Evolutionary conservation across 345 rosid species (phyloP), one percentile per base, ranked within the genome.

Genomic region (Streptanthus diversifolius): DNA sequence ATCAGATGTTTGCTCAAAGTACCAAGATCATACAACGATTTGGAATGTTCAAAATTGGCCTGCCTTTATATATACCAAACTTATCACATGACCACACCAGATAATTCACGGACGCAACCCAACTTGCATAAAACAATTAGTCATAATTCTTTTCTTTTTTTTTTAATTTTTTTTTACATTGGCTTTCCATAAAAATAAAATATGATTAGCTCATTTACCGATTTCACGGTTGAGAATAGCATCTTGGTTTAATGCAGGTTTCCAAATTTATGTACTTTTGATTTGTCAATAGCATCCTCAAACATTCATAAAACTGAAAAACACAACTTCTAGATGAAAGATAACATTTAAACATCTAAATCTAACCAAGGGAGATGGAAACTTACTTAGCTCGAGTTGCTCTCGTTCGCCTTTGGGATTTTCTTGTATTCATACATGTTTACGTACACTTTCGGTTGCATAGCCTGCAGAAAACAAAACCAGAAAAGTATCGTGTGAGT

Each of bases 21-120:
- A 15, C 18, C 32, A 54, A n/a, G 30, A 57, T 18, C 45, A 19
- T 58, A 59, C 45, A 12, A 58, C 15, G 30, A 3, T 13, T 22
- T 37, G 19, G 39, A 60, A 37, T 14, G 1, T 60, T 60, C 48
- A 60, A 59, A 59, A 37, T 10, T 21, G 64, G 30, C 10, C 32
- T 17, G n/a, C 43, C 48, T 36, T 21, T 59, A 58, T 21, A 58
- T 21, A 22, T 14, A 40, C 49, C 35, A 39, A 39, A 22, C 33
- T 22, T 60, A 22, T 60, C 66, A 39, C 66, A 25, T 60, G 66
- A 39, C 33, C n/a, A 60, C 21, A 39, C 66, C 36, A 61, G 24
- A 10, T 61, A 3, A 39, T 60, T 40, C 66, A 61, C 49, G 66
- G 66, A 40, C 33, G 14, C 41, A 36, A 36, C 39, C 9, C 13